These are phyloP conservation scores for Agroathelia rolfsii DNA, from an alignment of 1,284 basidiomycete genomes.

Conservation along the genomic window DNA sequence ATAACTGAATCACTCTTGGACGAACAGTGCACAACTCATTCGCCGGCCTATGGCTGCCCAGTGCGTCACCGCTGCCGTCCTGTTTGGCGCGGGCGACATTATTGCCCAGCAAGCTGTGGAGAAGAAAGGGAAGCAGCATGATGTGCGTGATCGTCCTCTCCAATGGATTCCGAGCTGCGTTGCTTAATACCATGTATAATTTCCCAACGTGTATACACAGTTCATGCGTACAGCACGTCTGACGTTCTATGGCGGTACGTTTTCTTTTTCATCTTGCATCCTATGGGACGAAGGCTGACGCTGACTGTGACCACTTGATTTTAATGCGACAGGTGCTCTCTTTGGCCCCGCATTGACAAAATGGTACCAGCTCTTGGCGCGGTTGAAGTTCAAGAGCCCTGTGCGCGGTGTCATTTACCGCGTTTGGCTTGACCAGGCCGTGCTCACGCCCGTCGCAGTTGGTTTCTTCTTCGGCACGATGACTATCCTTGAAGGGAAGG, in stretches of 20 bases:
- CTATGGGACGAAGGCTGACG: constrained; percentile 6
- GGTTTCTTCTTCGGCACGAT: constrained; percentile 68
- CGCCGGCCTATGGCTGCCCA: constrained; percentile 58
- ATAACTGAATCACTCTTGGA: background rate
- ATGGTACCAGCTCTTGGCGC: constrained; percentile 60
- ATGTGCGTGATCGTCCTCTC: constrained; percentile 36
- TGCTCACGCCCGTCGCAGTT: constrained; percentile 63
- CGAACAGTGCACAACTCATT: constrained; percentile 44
- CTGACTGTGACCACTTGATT: too few relatives aligned
- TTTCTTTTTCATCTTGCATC: background rate
- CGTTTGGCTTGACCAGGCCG: constrained; percentile 64
- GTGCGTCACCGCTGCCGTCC: constrained; percentile 52
- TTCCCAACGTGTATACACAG: too few relatives aligned
- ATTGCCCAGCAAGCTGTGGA: constrained; percentile 80
- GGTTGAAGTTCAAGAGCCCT: constrained; percentile 51
- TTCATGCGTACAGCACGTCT: constrained; percentile 61
- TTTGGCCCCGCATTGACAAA: constrained; percentile 67
- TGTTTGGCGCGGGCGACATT: constrained; percentile 74
- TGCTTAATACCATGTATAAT: constrained; percentile 3
- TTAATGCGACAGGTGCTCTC: constrained; percentile 35
- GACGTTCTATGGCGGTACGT: constrained; percentile 63
- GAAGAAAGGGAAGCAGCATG: constrained; percentile 52
- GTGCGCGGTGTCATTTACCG: constrained; percentile 48
- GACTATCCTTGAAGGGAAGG: constrained; percentile 65
- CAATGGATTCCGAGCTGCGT: background rate